These are phyloP conservation scores for Eremochloa ophiuroides DNA, from an alignment of 176 grass and related monocot species.

Conservation along the genomic window DNA sequence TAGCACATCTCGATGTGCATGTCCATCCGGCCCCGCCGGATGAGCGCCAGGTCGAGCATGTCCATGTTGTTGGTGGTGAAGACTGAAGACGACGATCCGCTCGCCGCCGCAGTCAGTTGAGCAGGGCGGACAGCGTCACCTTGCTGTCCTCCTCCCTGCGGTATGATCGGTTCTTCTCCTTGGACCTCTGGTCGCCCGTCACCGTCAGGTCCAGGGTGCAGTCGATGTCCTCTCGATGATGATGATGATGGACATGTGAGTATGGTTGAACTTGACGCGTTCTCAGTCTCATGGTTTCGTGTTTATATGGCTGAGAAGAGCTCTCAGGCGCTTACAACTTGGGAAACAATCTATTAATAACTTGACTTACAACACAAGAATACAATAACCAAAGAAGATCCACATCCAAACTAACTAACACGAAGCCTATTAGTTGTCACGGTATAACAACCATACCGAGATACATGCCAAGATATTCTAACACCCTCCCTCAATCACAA, in stretches of 20 bases:
- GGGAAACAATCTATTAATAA: no score
- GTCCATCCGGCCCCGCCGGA: slow-evolving; percentile 25
- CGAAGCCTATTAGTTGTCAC: no score
- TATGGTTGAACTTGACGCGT: no score
- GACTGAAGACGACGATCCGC: slow-evolving; percentile 55
- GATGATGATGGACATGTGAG: slow-evolving; percentile 42
- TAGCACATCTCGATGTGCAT: background rate
- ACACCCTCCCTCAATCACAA: no score
- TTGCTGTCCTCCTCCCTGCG: background rate
- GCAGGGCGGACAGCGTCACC: slow-evolving; percentile 58
- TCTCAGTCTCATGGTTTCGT: no score
- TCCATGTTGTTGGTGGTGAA: slow-evolving; percentile 57
- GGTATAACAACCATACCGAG: no score
- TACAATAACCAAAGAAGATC: no score
- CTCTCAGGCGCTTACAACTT: no score
- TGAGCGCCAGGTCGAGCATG: slow-evolving; percentile 53
- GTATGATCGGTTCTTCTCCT: background rate
- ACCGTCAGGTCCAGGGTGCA: slow-evolving; percentile 51
- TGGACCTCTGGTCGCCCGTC: background rate
- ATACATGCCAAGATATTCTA: no score
- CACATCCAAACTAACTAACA: no score
- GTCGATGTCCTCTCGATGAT: slow-evolving; percentile 72
- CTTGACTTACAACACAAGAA: no score
- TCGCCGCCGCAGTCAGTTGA: slow-evolving; percentile 58
- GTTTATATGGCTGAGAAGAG: no score